These are phyloP conservation scores for Lichtheimia hyalospora DNA, from an alignment of 371 early-diverging fungal genomes.

Conservation along the genomic window DNA sequence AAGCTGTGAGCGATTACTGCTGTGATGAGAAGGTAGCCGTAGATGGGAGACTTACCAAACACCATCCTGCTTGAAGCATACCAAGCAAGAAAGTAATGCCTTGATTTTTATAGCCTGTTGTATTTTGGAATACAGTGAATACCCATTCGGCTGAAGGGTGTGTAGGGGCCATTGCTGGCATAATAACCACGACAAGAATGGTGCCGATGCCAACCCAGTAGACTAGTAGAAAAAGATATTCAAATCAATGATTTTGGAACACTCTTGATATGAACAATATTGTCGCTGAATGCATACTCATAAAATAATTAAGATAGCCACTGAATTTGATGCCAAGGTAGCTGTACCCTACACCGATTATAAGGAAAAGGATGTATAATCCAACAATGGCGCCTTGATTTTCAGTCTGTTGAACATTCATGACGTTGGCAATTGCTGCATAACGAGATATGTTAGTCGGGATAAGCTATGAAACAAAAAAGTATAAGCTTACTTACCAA, in stretches of 20 bases:
- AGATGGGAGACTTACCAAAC: constrained; percentile 12
- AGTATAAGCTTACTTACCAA: constrained; percentile 14
- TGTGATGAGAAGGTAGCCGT: too few species aligned
- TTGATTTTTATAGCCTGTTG: constrained; percentile 30
- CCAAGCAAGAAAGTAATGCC: constrained; percentile 39
- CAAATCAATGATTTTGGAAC: neutral
- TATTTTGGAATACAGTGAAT: constrained; percentile 35
- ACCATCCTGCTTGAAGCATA: constrained; percentile 39
- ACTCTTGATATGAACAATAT: too few species aligned
- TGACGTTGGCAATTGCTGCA: constrained; percentile 18
- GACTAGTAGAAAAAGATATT: constrained; percentile 15
- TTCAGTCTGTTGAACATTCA: constrained; percentile 16
- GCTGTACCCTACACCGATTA: constrained; percentile 18
- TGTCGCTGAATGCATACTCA: constrained; percentile 15
- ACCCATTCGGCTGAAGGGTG: constrained; percentile 37
- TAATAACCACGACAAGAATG: constrained; percentile 29
- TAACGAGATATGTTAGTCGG: neutral
- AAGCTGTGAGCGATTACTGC: neutral
- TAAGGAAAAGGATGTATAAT: constrained; percentile 25
- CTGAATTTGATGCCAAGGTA: constrained; percentile 31
- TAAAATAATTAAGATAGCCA: constrained; percentile 28
- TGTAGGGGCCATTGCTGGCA: constrained; percentile 38
- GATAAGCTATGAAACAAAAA: neutral
- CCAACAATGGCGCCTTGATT: constrained; percentile 39
- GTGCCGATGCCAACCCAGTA: constrained; percentile 35